phyloP scores from a whole-genome alignment of 2,329 filamentous ascomycete species.

The Trichoderma oligosporum region DNA sequence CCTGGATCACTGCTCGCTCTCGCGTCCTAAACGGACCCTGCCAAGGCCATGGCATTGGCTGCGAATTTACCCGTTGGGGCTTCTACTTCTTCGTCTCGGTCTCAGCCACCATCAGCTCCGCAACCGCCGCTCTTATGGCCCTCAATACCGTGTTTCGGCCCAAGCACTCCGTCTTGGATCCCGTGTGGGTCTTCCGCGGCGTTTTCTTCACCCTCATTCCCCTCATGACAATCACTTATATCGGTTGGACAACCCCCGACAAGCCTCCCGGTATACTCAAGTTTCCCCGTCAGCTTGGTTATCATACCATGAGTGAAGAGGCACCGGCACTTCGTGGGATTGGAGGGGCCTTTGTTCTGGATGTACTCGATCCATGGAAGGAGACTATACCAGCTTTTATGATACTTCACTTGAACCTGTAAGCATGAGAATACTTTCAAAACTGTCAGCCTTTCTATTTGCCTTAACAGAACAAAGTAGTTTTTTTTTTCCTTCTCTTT shows the following conservation, averaged over 20 bases:
- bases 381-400: not conserved
- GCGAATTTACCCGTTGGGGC: slow-evolving; percentile 14
- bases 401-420: slow-evolving; percentile 9
- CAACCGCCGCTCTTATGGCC: slow-evolving; percentile 21
- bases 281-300: not conserved
- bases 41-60: not conserved
- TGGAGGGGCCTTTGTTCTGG: not conserved
- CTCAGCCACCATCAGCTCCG: slow-evolving; percentile 19
- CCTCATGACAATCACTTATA: slow-evolving; percentile 19
- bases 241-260: slow-evolving; percentile 21
- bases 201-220: slow-evolving; percentile 26
- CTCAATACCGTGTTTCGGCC: slow-evolving; percentile 18
- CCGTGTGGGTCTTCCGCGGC: slow-evolving; percentile 27
- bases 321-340: not conserved
- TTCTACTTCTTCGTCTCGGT: slow-evolving; percentile 25
- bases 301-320: too few species aligned
- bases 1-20: not conserved
- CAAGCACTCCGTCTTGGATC: slow-evolving; percentile 2
- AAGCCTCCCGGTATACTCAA: not conserved
- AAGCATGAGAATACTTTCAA: not conserved
- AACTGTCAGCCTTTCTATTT: too few species aligned
- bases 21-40: not conserved
- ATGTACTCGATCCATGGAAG: not conserved
- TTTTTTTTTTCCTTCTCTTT: too few species aligned
- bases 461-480: too few species aligned